A percentile compares a stretch with the other conserved stretches of the same genome.
These are phyloP conservation scores for Ensete ventricosum DNA, from an alignment of 176 grass and related monocot genomes.

Conservation along the genomic window DNA sequence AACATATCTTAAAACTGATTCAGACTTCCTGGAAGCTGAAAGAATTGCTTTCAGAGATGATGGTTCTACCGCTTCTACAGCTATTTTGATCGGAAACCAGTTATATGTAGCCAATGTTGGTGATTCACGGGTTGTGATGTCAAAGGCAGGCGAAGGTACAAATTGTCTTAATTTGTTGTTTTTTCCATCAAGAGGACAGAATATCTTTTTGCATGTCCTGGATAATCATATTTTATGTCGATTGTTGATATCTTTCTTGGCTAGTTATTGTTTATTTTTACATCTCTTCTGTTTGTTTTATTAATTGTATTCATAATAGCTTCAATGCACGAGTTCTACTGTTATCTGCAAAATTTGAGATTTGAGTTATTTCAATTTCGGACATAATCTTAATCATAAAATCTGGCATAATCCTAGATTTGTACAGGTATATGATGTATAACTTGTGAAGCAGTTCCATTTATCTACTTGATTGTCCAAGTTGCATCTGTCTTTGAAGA, in stretches of 20 bases:
- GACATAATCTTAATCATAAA: too few relatives aligned
- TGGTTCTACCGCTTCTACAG: conserved; percentile 77
- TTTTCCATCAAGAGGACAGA: neutral
- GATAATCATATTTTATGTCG: neutral
- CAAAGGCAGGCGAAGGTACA: conserved; percentile 86
- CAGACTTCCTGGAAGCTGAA: conserved; percentile 73
- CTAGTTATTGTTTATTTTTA: neutral
- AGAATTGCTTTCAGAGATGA: conserved; percentile 62
- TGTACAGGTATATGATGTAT: neutral
- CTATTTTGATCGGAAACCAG: conserved; percentile 73
- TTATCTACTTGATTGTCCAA: neutral
- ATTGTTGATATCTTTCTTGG: neutral
- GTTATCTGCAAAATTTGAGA: too few relatives aligned
- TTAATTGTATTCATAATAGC: neutral
- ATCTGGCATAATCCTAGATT: too few relatives aligned
- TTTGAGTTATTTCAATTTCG: too few relatives aligned
- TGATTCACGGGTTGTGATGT: conserved; percentile 83
- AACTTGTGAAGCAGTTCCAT: neutral
- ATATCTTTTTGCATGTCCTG: neutral
- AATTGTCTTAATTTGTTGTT: neutral
- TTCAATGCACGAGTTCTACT: neutral
- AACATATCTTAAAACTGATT: conserved; percentile 81
- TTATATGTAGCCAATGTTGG: conserved; percentile 96
- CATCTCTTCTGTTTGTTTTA: neutral
- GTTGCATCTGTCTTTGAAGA: neutral